Percentiles rank a stretch among this genome's conserved stretches.
These are phyloP conservation scores for Casuarina glauca DNA, from an alignment of 306 rosid species.

Conservation along the genomic window DNA sequence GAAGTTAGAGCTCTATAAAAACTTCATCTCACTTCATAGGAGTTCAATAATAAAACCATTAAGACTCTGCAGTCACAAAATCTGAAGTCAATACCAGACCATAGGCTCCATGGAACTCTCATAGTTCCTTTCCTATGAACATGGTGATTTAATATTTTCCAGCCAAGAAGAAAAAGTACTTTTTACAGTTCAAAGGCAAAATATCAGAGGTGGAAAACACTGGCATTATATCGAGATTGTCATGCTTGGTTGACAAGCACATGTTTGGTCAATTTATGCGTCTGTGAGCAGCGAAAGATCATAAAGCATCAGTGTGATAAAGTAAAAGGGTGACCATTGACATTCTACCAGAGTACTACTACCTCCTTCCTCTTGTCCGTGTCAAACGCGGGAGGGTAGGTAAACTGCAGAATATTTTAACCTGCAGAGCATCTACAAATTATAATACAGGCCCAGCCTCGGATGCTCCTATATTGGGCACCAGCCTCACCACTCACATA, in stretches of 20 bases:
- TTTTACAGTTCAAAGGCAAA: not conserved
- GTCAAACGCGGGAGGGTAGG: conserved; percentile 1
- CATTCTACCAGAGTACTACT: not conserved
- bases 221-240: not conserved
- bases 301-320: not conserved
- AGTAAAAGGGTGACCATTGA: not conserved
- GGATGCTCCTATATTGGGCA: conserved; percentile 51
- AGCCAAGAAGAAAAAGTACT: not conserved
- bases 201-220: not conserved
- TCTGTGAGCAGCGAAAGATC: too few species aligned
- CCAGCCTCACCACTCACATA: conserved; percentile 38
- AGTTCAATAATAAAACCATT: too few species aligned
- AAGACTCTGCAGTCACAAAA: too few species aligned
- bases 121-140: not conserved
- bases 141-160: not conserved
- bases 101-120: not conserved
- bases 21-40: not conserved
- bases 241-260: too few species aligned
- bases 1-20: not conserved
- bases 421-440: conserved; percentile 3
- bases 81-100: not conserved
- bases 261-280: too few species aligned
- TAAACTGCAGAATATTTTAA: not conserved
- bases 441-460: conserved; percentile 35
- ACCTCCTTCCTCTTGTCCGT: not conserved